Evolutionary conservation across 2,329 filamentous ascomycete species (phyloP).

Genomic region (Aspergillus fructus): DNA sequence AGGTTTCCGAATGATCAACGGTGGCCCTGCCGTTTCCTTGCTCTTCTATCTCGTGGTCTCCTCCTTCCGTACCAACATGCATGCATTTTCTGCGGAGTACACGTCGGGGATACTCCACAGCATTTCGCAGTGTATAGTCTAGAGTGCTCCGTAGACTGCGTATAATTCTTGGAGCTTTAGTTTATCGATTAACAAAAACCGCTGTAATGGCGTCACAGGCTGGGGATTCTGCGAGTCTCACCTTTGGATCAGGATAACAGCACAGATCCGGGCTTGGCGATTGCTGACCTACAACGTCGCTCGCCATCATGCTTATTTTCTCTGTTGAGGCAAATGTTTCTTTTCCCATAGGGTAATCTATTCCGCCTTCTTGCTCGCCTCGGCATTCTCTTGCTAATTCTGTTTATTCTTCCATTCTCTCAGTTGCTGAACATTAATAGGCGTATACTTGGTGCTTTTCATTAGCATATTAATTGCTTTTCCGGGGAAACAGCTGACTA

Average conservation of each 20-base stretch:
- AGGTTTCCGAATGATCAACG: background rate
- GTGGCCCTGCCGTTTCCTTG: background rate
- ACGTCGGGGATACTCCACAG: background rate
- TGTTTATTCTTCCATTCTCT: background rate
- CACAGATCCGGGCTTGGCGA: background rate
- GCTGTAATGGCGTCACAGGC: background rate
- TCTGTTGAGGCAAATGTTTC: background rate
- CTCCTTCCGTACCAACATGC: background rate
- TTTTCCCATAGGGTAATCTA: background rate
- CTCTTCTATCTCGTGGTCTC: background rate
- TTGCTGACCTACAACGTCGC: background rate
- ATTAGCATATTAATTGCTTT: background rate
- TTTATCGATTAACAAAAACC: background rate
- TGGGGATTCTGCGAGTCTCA: background rate
- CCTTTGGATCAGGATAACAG: background rate
- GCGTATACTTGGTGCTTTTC: background rate
- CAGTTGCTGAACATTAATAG: background rate
- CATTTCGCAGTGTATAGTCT: no score
- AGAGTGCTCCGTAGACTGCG: no score
- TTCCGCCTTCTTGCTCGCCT: background rate
- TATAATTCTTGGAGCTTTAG: background rate
- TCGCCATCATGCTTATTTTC: conserved; percentile 1
- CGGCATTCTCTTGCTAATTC: background rate
- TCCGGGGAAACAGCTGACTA: background rate
- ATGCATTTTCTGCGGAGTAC: background rate